Percentiles rank a stretch among this genome's conserved stretches.
Evolutionary conservation across 495 filamentous ascomycete genomes (phyloP).

Genomic region (Aspergillus saccharolyticus): DNA sequence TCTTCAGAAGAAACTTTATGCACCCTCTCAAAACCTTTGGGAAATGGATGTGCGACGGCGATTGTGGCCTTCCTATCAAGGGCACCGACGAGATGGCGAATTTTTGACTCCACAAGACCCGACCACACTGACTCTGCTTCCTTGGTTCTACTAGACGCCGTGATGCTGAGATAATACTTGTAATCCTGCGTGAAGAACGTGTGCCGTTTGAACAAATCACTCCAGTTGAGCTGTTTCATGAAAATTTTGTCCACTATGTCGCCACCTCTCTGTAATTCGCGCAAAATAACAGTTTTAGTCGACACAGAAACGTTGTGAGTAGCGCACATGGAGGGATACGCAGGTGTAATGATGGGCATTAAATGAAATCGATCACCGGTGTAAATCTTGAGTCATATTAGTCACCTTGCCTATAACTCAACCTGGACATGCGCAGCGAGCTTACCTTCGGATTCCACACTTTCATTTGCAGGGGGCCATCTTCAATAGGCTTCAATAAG

Average conservation of each 20-base stretch:
- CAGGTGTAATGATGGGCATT: constrained; percentile 97
- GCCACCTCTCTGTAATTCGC: constrained; percentile 72
- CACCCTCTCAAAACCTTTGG: constrained; percentile 80
- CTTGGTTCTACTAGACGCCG: constrained; percentile 78
- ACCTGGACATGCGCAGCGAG: not conserved
- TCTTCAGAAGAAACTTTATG: constrained; percentile 68
- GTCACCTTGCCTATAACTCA: not conserved
- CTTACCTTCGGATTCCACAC: constrained; percentile 92
- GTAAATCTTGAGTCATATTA: constrained; percentile 55
- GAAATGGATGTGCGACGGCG: constrained; percentile 82
- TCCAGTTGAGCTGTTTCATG: constrained; percentile 69
- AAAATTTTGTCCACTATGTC: constrained; percentile 79
- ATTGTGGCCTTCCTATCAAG: constrained; percentile 72
- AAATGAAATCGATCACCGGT: constrained; percentile 73
- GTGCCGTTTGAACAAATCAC: constrained; percentile 80
- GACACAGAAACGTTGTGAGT: constrained; percentile 89
- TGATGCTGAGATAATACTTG: constrained; percentile 89
- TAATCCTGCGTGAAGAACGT: constrained; percentile 88
- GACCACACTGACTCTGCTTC: constrained; percentile 85
- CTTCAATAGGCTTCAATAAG: constrained; percentile 81
- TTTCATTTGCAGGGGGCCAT: constrained; percentile 69
- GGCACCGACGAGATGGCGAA: constrained; percentile 74
- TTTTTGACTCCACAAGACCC: constrained; percentile 87
- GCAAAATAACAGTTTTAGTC: constrained; percentile 75
- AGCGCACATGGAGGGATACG: constrained; percentile 93